Percentiles rank a stretch among this genome's conserved stretches.
These are phyloP conservation scores for Berkeleyomyces basicola DNA, from an alignment of 2,329 filamentous ascomycete genomes.

Conservation along the genomic window DNA sequence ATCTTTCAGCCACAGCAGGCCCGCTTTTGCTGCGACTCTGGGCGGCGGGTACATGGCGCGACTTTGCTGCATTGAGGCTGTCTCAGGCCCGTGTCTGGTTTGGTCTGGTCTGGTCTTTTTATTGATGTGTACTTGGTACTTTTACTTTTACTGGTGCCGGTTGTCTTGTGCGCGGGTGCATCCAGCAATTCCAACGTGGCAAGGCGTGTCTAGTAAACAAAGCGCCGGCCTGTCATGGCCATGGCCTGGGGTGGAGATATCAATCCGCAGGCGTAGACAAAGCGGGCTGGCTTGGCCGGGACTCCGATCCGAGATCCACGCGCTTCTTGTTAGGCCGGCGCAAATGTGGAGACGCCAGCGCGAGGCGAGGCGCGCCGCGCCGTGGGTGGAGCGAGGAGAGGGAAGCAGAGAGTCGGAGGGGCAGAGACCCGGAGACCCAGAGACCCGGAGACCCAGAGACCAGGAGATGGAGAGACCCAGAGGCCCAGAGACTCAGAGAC, in stretches of 20 bases:
- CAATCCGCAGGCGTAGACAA: not conserved
- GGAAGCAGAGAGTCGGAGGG: too few species aligned
- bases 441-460: too few species aligned
- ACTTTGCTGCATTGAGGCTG: not conserved
- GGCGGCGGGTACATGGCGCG: not conserved
- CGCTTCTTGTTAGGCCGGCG: too few species aligned
- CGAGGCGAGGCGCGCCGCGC: too few species aligned
- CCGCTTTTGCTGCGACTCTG: not conserved
- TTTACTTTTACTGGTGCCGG: not conserved
- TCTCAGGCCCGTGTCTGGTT: too few species aligned
- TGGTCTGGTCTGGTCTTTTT: not conserved
- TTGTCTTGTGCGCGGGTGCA: constrained; percentile 1
- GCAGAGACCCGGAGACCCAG: too few species aligned
- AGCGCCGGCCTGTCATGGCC: not conserved
- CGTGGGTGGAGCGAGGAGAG: too few species aligned
- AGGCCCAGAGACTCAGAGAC: too few species aligned
- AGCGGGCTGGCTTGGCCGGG: not conserved
- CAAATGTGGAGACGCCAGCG: too few species aligned
- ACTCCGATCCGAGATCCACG: too few species aligned
- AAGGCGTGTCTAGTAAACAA: not conserved
- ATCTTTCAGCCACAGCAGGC: not conserved
- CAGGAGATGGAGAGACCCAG: too few species aligned
- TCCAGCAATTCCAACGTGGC: not conserved
- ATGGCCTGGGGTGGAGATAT: not conserved
- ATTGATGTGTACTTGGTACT: not conserved